Evolutionary conservation across 495 filamentous ascomycete genomes (phyloP).

Genomic region (Podospora conica): DNA sequence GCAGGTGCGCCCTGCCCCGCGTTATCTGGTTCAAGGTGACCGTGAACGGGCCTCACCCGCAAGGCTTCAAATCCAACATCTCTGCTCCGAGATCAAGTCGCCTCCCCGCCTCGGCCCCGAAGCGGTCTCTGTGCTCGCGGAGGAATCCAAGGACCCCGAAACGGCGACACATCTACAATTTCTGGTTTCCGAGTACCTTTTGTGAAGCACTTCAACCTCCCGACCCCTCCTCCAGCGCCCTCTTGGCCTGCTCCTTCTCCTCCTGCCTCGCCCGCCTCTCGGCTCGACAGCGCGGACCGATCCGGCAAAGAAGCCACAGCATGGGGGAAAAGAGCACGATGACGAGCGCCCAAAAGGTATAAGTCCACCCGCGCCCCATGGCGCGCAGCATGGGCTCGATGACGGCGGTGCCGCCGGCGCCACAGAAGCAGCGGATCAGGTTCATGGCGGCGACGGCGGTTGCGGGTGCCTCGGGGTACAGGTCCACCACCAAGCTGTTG

Average conservation of each 20-base stretch:
- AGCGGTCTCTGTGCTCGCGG: background rate
- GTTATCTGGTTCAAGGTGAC: too few relatives aligned
- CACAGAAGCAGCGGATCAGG: conserved; percentile 39
- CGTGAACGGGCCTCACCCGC: too few relatives aligned
- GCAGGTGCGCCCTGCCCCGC: background rate
- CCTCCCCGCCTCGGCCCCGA: background rate
- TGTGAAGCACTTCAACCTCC: background rate
- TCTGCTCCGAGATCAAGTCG: background rate
- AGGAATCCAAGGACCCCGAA: background rate
- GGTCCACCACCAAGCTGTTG: conserved; percentile 42
- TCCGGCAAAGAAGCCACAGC: conserved; percentile 33
- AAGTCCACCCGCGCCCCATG: conserved; percentile 44
- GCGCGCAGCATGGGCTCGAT: conserved; percentile 37
- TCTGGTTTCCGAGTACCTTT: too few relatives aligned
- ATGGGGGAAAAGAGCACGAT: conserved; percentile 31
- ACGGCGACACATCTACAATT: background rate
- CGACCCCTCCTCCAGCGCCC: background rate
- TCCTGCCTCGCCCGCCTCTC: conserved; percentile 25
- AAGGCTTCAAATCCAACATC: too few relatives aligned
- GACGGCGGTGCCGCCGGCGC: conserved; percentile 39
- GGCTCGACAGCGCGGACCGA: conserved; percentile 39
- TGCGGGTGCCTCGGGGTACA: conserved; percentile 40
- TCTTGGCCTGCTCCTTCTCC: background rate
- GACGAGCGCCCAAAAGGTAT: conserved; percentile 39
- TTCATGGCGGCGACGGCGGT: conserved; percentile 46